Evolutionary conservation across 1,284 basidiomycete genomes (phyloP).

Genomic region (Sporisorium reilianum): DNA sequence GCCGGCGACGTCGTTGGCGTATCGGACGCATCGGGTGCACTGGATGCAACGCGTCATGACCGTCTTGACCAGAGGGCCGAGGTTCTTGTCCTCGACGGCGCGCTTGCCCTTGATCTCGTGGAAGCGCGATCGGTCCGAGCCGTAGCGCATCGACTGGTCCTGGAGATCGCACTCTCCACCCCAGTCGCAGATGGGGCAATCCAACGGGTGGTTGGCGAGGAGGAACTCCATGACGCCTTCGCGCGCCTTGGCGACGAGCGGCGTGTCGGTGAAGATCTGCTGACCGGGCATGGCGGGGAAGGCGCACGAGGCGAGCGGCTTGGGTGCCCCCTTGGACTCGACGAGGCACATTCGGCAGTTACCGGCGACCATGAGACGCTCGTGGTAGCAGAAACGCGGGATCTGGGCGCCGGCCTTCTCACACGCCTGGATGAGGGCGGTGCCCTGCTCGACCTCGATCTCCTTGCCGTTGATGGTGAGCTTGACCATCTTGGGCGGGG

Average conservation of each 20-base stretch:
- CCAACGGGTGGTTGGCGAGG: slow-evolving; percentile 94
- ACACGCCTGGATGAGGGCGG: slow-evolving; percentile 92
- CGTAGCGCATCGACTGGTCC: slow-evolving; percentile 99
- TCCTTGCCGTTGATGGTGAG: slow-evolving; percentile 69
- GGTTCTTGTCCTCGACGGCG: slow-evolving; percentile 97
- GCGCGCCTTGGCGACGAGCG: slow-evolving; percentile 92
- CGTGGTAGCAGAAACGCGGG: slow-evolving; percentile 88
- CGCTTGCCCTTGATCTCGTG: slow-evolving; percentile 98
- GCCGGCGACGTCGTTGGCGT: slow-evolving; percentile 98
- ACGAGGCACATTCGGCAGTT: slow-evolving; percentile 82
- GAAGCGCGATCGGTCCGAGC: slow-evolving; percentile 95
- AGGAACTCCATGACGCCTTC: slow-evolving; percentile 97
- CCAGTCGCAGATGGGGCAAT: slow-evolving; percentile 95
- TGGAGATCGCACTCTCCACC: slow-evolving; percentile 93
- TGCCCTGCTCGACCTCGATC: slow-evolving; percentile 67
- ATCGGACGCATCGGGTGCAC: slow-evolving; percentile 98
- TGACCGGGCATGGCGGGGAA: slow-evolving; percentile 98
- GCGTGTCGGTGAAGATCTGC: slow-evolving; percentile 95
- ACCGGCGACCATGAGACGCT: slow-evolving; percentile 73
- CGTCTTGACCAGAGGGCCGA: slow-evolving; percentile 98
- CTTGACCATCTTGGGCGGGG: slow-evolving; percentile 68
- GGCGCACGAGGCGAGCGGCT: slow-evolving; percentile 82
- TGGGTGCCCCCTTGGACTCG: slow-evolving; percentile 91
- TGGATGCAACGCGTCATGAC: slow-evolving; percentile 99
- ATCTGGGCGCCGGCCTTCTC: slow-evolving; percentile 70